Percentiles rank a stretch among this genome's conserved stretches.
Evolutionary conservation across 169 alveolate species (phyloP).

Genomic region (Plasmodium coatneyi): DNA sequence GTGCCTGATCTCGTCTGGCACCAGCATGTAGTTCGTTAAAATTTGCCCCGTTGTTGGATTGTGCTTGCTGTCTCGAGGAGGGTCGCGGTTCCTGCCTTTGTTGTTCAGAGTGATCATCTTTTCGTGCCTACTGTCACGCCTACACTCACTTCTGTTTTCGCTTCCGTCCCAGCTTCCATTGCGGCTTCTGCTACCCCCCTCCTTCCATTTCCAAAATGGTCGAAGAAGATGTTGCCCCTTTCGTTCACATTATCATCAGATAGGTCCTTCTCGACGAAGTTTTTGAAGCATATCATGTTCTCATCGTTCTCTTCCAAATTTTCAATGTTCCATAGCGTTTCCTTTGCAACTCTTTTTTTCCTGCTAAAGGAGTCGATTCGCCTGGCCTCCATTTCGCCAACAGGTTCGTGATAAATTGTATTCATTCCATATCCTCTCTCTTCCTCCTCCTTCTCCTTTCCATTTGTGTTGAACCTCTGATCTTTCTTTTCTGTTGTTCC

Average conservation of each 20-base stretch:
- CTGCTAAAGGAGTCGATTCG: not conserved
- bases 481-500: conserved; percentile 15
- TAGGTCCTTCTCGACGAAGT: not conserved
- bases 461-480: conserved; percentile 1
- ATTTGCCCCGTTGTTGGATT: conserved; percentile 43
- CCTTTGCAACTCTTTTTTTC: not conserved
- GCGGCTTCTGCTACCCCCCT: not conserved
- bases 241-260: conserved; percentile 18
- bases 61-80: not conserved
- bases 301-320: conserved; percentile 3
- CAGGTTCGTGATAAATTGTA: not conserved
- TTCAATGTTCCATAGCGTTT: conserved; percentile 24
- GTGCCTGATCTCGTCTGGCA: conserved; percentile 74
- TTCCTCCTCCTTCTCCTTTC: conserved; percentile 11
- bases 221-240: not conserved
- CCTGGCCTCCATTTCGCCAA: not conserved
- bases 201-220: conserved; percentile 17
- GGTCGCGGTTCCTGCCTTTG: not conserved
- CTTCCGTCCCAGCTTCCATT: not conserved
- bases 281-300: not conserved
- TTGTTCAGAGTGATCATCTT: not conserved
- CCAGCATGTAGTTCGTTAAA: conserved; percentile 50
- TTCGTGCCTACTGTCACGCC: not conserved
- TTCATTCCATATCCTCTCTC: not conserved
- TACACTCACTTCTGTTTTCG: not conserved